Base-by-base conservation (phyloP, 257 asterid species). In the Forsythia viridissima region DNA sequence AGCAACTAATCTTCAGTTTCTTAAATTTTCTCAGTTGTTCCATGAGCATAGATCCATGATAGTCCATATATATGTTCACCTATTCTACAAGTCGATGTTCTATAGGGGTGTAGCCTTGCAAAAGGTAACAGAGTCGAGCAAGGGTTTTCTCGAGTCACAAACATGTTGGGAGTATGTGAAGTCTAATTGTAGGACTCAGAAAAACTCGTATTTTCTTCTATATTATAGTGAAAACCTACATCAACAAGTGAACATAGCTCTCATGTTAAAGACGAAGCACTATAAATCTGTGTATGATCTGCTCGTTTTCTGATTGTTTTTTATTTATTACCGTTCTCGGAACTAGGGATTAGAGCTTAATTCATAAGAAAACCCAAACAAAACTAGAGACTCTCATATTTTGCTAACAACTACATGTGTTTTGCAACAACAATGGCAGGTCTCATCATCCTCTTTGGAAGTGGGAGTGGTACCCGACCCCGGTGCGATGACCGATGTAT, bases 381-480 rank as follows among this genome's bases (percentile, higher is more conserved):
- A 52, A 52, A 52, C 20, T 13, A 52, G 21, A 51, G 5, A 4
- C 51, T 44, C 1, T 16, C 8, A 18, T 18, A 16, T 5, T 5
- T 55, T 61, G 13, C 69, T 61, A 21, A 61, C 69, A 61, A 52
- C 8, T 18, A 6, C 18, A 57, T 7, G 2, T n/a, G 46, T n/a
- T 51, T 44, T 30, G n/a, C 37, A 10, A 41, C 9, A 34, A 20
- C 16, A 74, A n/a, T 4, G 38, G 68, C 85, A 89, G 97, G 87
- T 92, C 24, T 88, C 96, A 4, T 92, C 91, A 18, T 86, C 97
- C 16, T 93, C 98, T 5, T 0, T 92, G 82, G 97, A 92, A 5
- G 93, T 88, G 0, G 95, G 93, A 21, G 92, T 92, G n/a, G 97
- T 90, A 68, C 97, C 95, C 1, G 93, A 90, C 67, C 87, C 89